These are phyloP conservation scores for Oryza officinalis DNA, from an alignment of 176 grass and related monocot species.

Conservation along the genomic window DNA sequence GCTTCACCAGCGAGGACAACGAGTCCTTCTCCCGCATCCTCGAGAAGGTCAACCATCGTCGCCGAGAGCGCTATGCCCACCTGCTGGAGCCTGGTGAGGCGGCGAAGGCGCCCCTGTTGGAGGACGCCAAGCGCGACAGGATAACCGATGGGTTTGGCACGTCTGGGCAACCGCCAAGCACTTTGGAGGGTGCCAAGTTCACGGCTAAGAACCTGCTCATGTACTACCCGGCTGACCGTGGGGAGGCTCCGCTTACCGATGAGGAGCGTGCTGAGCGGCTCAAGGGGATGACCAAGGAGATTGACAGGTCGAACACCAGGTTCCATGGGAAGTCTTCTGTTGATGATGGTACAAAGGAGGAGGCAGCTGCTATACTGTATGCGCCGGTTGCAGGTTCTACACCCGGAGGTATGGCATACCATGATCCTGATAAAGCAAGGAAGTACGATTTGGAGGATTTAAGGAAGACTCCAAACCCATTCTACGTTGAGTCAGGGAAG, in stretches of 20 bases:
- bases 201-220: slow-evolving; percentile 91
- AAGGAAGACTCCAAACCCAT: slow-evolving; percentile 83
- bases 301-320: slow-evolving; percentile 68
- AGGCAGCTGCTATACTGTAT: slow-evolving; percentile 67
- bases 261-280: slow-evolving; percentile 77
- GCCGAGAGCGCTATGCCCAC: slow-evolving; percentile 73
- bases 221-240: slow-evolving; percentile 79
- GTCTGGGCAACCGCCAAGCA: slow-evolving; percentile 71
- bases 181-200: slow-evolving; percentile 71
- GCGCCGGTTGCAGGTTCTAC: slow-evolving; percentile 64
- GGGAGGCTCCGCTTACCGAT: slow-evolving; percentile 62
- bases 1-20: slow-evolving; percentile 95
- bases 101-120: slow-evolving; percentile 19
- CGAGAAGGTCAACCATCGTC: slow-evolving; percentile 82
- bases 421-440: slow-evolving; percentile 65
- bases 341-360: slow-evolving; percentile 60
- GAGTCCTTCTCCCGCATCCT: slow-evolving; percentile 89
- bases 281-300: slow-evolving; percentile 81
- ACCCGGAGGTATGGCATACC: slow-evolving; percentile 58
- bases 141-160: slow-evolving; percentile 94
- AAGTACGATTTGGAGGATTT: slow-evolving; percentile 96
- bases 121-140: slow-evolving; percentile 67
- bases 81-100: slow-evolving; percentile 58
- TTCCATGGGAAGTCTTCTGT: slow-evolving; percentile 55
- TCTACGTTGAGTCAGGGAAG: slow-evolving; percentile 73